Evolutionary conservation across 805 yeast species (phyloP).

Genomic region (Candida caryicola): DNA sequence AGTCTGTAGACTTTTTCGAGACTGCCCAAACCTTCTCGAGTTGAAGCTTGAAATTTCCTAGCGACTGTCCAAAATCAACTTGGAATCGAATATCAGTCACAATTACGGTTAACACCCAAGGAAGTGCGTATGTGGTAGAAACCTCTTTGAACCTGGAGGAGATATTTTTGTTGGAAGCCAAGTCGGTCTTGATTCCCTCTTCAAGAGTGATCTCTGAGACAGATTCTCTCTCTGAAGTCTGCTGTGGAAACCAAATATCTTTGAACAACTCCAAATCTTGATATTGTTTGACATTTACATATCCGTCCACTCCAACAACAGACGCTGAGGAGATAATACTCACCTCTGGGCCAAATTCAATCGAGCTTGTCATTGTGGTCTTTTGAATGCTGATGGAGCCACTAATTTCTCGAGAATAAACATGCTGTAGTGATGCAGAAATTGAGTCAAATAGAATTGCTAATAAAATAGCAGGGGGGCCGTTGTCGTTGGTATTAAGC

Average conservation of each 20-base stretch:
- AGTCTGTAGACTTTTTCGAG: slow-evolving; percentile 60
- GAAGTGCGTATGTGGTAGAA: slow-evolving; percentile 61
- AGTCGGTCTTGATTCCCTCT: slow-evolving; percentile 7
- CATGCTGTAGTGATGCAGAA: slow-evolving; percentile 77
- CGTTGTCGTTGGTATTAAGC: slow-evolving; percentile 48
- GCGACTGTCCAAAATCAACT: slow-evolving; percentile 79
- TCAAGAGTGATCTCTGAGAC: not conserved
- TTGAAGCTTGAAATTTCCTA: slow-evolving; percentile 61
- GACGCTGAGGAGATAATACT: slow-evolving; percentile 50
- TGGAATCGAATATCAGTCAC: slow-evolving; percentile 51
- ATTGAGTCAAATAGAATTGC: slow-evolving; percentile 52
- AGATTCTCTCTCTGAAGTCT: not conserved
- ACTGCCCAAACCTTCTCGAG: slow-evolving; percentile 66
- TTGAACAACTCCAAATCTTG: slow-evolving; percentile 81
- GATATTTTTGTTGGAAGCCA: slow-evolving; percentile 34
- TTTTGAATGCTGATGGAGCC: slow-evolving; percentile 56
- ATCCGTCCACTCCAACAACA: slow-evolving; percentile 55
- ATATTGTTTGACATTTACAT: slow-evolving; percentile 75
- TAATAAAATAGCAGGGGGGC: slow-evolving; percentile 38
- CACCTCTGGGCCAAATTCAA: slow-evolving; percentile 41
- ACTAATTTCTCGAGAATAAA: slow-evolving; percentile 85
- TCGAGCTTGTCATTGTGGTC: slow-evolving; percentile 46
- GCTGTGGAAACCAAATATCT: slow-evolving; percentile 73
- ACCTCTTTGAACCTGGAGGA: slow-evolving; percentile 54
- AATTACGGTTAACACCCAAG: slow-evolving; percentile 66